A percentile compares a stretch with the other conserved stretches of the same genome.
Evolutionary conservation across 2,329 filamentous ascomycete species (phyloP).

Genomic region (Aspergillus bombycis): DNA sequence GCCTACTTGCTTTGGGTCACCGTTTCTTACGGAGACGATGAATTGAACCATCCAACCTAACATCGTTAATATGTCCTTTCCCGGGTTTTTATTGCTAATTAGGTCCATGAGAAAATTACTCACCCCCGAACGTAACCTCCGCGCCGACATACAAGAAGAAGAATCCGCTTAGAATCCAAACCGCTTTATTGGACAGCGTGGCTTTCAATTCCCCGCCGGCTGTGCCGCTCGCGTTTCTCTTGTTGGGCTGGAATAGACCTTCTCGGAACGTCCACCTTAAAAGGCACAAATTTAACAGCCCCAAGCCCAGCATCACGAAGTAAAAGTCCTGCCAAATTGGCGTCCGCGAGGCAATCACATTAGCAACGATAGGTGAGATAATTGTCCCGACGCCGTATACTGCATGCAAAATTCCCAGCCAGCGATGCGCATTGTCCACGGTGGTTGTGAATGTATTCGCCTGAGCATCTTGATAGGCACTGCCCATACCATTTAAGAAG

Average conservation of each 20-base stretch:
- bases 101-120: background rate
- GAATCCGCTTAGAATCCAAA: constrained; percentile 30
- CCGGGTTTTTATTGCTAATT: background rate
- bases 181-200: constrained; percentile 19
- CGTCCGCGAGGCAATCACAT: constrained; percentile 25
- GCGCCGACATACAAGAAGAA: constrained; percentile 30
- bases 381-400: constrained; percentile 28
- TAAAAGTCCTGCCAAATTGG: constrained; percentile 28
- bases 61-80: background rate
- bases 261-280: constrained; percentile 24
- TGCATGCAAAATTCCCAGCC: constrained; percentile 27
- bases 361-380: constrained; percentile 25
- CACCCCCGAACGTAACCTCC: constrained; percentile 28
- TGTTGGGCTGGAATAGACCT: constrained; percentile 25
- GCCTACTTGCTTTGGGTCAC: constrained; percentile 26
- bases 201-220: constrained; percentile 23
- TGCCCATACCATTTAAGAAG: constrained; percentile 26
- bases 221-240: constrained; percentile 20
- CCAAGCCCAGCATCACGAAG: constrained; percentile 19
- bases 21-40: constrained; percentile 26
- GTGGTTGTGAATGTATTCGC: constrained; percentile 27
- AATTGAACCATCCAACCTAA: constrained; percentile 30
- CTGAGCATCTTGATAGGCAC: constrained; percentile 26
- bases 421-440: constrained; percentile 26
- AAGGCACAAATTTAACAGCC: constrained; percentile 16